A percentile compares a stretch with the other conserved stretches of the same genome.
Evolutionary conservation across 1,284 basidiomycete genomes (phyloP).

Genomic region (Trametes versicolor): DNA sequence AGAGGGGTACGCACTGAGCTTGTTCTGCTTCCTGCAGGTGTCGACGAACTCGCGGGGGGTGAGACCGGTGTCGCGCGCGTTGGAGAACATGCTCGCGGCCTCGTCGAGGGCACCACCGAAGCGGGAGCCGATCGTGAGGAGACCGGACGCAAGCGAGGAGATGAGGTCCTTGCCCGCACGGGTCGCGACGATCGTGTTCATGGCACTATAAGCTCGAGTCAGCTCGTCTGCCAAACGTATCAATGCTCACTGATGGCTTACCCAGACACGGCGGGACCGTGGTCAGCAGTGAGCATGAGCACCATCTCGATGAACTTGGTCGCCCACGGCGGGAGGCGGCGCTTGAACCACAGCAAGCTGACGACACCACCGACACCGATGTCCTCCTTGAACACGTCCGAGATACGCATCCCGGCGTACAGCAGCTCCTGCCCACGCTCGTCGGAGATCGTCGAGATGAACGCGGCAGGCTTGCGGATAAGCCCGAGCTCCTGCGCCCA

Average conservation of each 20-base stretch:
- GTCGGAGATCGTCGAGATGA: conserved; percentile 99
- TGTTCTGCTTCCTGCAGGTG: conserved; percentile 94
- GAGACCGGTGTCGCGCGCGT: conserved; percentile 89
- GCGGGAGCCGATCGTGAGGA: conserved; percentile 97
- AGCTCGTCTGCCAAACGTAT: not conserved
- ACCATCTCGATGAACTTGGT: conserved; percentile 99
- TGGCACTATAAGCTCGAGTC: conserved; percentile 71
- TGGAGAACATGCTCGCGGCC: conserved; percentile 95
- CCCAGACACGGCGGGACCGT: conserved; percentile 95
- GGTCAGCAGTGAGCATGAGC: conserved; percentile 98
- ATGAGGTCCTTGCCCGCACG: conserved; percentile 99
- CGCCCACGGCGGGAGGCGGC: conserved; percentile 86
- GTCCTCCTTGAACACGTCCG: conserved; percentile 98
- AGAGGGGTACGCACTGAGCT: conserved; percentile 77
- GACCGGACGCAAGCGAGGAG: conserved; percentile 95
- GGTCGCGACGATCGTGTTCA: conserved; percentile 99
- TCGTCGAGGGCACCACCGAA: conserved; percentile 99
- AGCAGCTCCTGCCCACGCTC: conserved; percentile 98
- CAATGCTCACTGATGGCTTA: conserved; percentile 32
- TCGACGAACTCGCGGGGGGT: conserved; percentile 99
- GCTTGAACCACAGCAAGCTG: conserved; percentile 97
- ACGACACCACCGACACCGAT: conserved; percentile 98
- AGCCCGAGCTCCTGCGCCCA: conserved; percentile 99
- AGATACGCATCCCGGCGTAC: conserved; percentile 99
- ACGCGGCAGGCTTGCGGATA: conserved; percentile 98